Conservation (phyloP, 441 rosid species). For the Erysimum cheiri region DNA sequence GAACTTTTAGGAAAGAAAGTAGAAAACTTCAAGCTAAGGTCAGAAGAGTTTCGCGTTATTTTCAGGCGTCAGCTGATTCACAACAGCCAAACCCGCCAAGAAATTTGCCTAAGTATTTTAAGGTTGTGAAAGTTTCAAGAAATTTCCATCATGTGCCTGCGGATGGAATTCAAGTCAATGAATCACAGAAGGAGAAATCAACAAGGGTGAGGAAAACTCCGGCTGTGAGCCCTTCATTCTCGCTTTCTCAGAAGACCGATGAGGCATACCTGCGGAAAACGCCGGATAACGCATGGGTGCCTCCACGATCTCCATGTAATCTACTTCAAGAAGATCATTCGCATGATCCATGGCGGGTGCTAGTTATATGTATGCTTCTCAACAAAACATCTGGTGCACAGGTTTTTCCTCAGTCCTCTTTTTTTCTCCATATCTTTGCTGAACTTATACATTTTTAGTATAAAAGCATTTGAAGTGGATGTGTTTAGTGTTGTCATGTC, state of each 20-base stretch:
- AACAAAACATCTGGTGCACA: conserved; percentile 69
- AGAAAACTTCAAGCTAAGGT: conserved; percentile 19
- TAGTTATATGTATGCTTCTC: conserved; percentile 85
- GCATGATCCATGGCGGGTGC: conserved; percentile 80
- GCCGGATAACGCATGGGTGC: conserved; percentile 61
- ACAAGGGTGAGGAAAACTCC: conserved; percentile 37
- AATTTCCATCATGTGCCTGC: conserved; percentile 40
- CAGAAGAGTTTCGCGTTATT: conserved; percentile 27
- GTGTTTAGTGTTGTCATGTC: background rate
- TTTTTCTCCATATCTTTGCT: background rate
- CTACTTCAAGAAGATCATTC: conserved; percentile 73
- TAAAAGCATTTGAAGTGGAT: conserved; percentile 3
- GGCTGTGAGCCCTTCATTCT: conserved; percentile 36
- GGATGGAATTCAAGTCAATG: conserved; percentile 18
- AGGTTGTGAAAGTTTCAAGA: conserved; percentile 48
- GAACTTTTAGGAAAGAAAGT: background rate
- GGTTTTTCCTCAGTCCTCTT: conserved; percentile 45
- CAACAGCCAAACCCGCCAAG: conserved; percentile 26
- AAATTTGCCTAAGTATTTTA: conserved; percentile 9
- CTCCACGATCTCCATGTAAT: conserved; percentile 59
- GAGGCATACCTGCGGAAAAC: conserved; percentile 65
- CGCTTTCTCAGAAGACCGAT: conserved; percentile 50
- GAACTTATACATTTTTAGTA: too few relatives aligned
- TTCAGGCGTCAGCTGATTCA: conserved; percentile 20
- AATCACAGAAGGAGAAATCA: conserved; percentile 20